Base-by-base conservation (phyloP, 2,329 filamentous ascomycete genomes). In the Clonostachys chloroleuca region DNA sequence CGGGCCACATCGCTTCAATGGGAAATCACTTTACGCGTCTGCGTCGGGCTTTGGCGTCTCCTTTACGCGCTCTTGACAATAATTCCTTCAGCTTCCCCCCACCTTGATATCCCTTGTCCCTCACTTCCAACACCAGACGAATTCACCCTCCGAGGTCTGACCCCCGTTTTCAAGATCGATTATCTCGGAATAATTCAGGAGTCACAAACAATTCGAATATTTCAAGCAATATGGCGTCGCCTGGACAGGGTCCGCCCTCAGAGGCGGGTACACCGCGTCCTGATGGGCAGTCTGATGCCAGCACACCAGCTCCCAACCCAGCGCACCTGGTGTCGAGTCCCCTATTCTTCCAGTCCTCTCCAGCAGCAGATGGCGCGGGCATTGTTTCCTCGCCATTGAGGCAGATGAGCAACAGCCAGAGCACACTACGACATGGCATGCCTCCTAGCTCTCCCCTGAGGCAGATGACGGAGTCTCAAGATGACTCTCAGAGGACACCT, bases 251-350 rank as follows among this genome's bases (percentile, higher is more conserved):
- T 52, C 73, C 68, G 56, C 61, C 66, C 61, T 83, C 81, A 46
- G 74, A 79, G 61, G 73, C 75, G 42, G 64, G 59, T 44, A 70
- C 68, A 9, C 69, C 69, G 43, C 67, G 68, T 49, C 66, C 67
- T 44, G 55, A 58, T 42, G 72, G 76, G 45, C 75, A 63, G 45
- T 58, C 65, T 14, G 56, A 64, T 47, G 52, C 45, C 35, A 63
- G 47, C 40, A 78, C 75, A 45, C 77, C 77, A 51, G 56, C 67
- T 18, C 74, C 75, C 18, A 73, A 77, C 55, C 56, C 67, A 18
- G 74, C 75, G 17, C 73, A 77, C 55, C 72, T 84, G 33, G 47
- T 44, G 6, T 94, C 90, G 5, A 95, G 91, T 49, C 92, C 92
- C 39, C 75, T 96, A 53, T 88, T 89, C 66, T 95, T 84, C 66